phyloP scores from a whole-genome alignment of 73 alveolate genomes.

The Breviolum minutum region DNA sequence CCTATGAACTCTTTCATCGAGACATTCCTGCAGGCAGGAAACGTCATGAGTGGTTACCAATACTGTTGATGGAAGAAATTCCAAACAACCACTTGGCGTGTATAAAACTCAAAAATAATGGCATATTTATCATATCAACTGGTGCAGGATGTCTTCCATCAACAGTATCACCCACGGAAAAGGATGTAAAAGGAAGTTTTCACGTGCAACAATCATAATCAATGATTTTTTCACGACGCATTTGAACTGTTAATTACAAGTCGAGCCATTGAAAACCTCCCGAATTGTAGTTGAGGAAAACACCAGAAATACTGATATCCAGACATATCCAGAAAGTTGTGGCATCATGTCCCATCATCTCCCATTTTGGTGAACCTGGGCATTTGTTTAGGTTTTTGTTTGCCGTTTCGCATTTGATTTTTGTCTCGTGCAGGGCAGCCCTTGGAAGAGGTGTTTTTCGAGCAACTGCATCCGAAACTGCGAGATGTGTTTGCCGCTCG shows the following conservation, averaged over 20 bases:
- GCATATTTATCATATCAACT: no score
- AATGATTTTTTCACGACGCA: no score
- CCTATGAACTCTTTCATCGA: slow-evolving; percentile 23
- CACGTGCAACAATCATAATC: no score
- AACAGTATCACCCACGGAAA: no score
- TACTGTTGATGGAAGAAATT: no score
- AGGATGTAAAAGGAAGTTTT: no score
- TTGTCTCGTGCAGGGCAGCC: slow-evolving; percentile 21
- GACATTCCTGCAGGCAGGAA: slow-evolving; percentile 33
- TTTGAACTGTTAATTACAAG: no score
- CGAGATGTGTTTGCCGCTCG: slow-evolving; percentile 25
- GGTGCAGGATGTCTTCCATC: no score
- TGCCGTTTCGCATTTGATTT: not conserved
- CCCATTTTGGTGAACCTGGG: not conserved
- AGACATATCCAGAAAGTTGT: not conserved
- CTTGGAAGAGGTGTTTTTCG: slow-evolving; percentile 28
- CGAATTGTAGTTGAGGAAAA: no score
- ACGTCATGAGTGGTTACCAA: not conserved
- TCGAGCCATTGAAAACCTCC: no score
- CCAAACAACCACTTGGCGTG: no score
- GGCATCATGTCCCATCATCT: not conserved
- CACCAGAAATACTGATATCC: not conserved
- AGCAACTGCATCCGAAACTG: slow-evolving; percentile 41
- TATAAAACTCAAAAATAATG: no score
- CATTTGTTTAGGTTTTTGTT: not conserved